Conservation (phyloP, 768 basidiomycete species). For the Hortiboletus campestris region DNA sequence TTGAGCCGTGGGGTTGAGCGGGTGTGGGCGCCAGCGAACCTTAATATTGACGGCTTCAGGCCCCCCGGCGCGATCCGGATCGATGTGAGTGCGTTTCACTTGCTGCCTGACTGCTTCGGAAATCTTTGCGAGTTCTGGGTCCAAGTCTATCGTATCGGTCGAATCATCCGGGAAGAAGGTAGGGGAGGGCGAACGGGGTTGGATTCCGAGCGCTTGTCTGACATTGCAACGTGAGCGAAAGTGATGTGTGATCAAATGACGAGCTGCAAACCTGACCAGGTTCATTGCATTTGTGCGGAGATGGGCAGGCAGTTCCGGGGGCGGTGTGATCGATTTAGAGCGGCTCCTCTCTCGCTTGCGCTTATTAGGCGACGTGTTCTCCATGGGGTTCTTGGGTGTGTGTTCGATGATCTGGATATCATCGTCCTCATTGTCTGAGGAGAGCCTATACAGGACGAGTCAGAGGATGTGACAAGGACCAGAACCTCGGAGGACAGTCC, state of each 20-base stretch:
- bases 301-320: constrained; percentile 56
- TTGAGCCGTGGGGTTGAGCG: constrained; percentile 42
- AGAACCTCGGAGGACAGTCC: constrained; percentile 17
- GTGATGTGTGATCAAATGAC: neutral
- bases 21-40: constrained; percentile 69
- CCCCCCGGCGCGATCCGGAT: constrained; percentile 31
- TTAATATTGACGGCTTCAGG: constrained; percentile 45
- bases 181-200: constrained; percentile 48
- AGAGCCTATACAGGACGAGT: constrained; percentile 26
- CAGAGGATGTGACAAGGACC: constrained; percentile 2
- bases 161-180: constrained; percentile 42
- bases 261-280: constrained; percentile 53
- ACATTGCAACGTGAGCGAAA: constrained; percentile 2
- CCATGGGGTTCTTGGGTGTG: constrained; percentile 18
- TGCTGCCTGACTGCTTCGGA: constrained; percentile 39
- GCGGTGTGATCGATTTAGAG: constrained; percentile 75
- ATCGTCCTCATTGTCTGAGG: constrained; percentile 46
- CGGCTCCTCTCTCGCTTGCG: constrained; percentile 53
- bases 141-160: constrained; percentile 47
- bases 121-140: constrained; percentile 64
- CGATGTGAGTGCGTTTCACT: constrained; percentile 22
- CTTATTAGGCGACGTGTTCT: constrained; percentile 34
- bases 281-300: constrained; percentile 56
- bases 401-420: constrained; percentile 42
- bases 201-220: constrained; percentile 49